Conservation (phyloP, 2,329 filamentous ascomycete species). For the Sclerotinia borealis region DNA sequence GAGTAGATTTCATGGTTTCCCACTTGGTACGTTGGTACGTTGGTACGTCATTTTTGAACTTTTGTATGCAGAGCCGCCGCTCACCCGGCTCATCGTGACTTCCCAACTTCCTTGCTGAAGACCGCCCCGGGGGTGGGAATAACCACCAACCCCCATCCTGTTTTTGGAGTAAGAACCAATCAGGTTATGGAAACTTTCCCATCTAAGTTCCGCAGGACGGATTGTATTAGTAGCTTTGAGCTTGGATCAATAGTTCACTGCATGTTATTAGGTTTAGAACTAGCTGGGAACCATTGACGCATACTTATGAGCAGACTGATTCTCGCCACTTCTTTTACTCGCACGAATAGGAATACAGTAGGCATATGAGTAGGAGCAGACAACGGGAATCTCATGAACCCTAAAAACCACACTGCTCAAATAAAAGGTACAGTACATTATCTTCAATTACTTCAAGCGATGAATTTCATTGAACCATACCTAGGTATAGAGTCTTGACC, state of each 20-base stretch:
- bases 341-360: no score
- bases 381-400: no score
- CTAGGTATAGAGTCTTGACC: neutral
- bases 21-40: neutral
- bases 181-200: neutral
- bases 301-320: neutral
- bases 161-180: neutral
- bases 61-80: neutral
- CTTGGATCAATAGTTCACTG: neutral
- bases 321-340: no score
- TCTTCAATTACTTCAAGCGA: neutral
- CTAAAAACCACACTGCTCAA: no score
- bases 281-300: neutral
- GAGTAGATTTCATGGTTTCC: neutral
- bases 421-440: no score
- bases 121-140: neutral
- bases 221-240: neutral
- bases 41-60: no score
- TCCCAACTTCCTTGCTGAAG: neutral
- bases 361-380: no score
- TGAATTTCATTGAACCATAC: neutral
- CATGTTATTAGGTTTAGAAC: neutral
- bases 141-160: neutral
- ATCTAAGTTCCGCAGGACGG: no score
- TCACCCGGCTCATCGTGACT: neutral